phyloP scores from a whole-genome alignment of 768 basidiomycete species.

The Melanogaster broomeanus region DNA sequence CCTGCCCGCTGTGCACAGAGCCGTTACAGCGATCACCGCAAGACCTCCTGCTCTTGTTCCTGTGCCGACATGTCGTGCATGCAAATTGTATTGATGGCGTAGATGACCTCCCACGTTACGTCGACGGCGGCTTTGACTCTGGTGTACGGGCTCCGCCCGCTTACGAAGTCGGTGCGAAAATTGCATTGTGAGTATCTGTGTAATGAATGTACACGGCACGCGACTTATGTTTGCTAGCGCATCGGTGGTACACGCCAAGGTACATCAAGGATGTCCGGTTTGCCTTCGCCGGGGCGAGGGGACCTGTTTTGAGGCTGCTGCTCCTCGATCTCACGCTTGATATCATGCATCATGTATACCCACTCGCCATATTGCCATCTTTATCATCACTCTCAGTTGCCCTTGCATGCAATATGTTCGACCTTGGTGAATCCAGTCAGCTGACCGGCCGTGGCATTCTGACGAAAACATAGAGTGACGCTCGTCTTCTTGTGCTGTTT shows the following conservation, averaged over 20 bases:
- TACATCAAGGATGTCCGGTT: conserved; percentile 75
- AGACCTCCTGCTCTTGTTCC: conserved; percentile 69
- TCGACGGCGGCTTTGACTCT: conserved; percentile 51
- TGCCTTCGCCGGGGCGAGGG: conserved; percentile 66
- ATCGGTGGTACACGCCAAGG: conserved; percentile 63
- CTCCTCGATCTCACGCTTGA: conserved; percentile 12
- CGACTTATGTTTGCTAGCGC: conserved; percentile 47
- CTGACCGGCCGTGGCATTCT: too few relatives aligned
- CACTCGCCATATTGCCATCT: background rate
- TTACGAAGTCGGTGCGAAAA: conserved; percentile 62
- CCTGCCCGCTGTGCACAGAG: conserved; percentile 67
- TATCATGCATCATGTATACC: conserved; percentile 15
- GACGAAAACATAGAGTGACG: too few relatives aligned
- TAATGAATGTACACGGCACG: background rate
- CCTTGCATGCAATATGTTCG: too few relatives aligned
- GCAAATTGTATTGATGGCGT: conserved; percentile 72
- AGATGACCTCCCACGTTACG: conserved; percentile 60
- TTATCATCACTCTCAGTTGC: too few relatives aligned
- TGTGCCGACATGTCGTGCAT: conserved; percentile 90
- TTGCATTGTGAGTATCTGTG: conserved; percentile 66
- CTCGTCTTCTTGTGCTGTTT: too few relatives aligned
- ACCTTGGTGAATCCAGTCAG: too few relatives aligned
- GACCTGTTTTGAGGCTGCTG: background rate
- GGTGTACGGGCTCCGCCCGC: conserved; percentile 38
- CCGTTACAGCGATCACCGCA: conserved; percentile 60